Evolutionary conservation across 2,329 filamentous ascomycete species (phyloP).

Genomic region (Ilyonectria destructans): DNA sequence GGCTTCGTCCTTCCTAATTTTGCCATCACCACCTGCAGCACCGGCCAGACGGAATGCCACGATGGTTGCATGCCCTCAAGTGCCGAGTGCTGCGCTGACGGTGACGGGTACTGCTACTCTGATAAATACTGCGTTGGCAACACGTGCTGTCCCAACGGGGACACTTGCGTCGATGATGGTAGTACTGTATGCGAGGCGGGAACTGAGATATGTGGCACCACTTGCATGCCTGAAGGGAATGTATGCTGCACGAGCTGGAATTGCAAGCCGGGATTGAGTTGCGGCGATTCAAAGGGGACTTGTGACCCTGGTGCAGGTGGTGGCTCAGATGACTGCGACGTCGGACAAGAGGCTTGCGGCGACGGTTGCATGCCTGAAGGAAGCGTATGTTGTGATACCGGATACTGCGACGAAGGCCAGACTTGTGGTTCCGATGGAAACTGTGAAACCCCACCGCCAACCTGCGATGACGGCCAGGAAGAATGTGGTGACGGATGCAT

Average conservation of each 20-base stretch:
- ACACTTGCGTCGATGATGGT: neutral
- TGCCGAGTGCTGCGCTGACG: constrained; percentile 5
- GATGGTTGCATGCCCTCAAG: constrained; percentile 8
- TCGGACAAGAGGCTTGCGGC: too few relatives aligned
- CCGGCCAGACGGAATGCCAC: neutral
- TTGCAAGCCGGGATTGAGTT: too few relatives aligned
- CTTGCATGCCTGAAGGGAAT: constrained; percentile 22
- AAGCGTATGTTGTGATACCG: too few relatives aligned
- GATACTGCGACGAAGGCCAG: too few relatives aligned
- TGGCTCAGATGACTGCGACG: too few relatives aligned
- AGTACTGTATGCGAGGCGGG: constrained; percentile 1
- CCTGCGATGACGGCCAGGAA: too few relatives aligned
- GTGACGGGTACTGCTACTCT: constrained; percentile 7
- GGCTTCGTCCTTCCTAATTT: neutral
- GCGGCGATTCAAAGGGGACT: too few relatives aligned
- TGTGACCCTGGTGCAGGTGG: too few relatives aligned
- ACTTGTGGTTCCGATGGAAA: too few relatives aligned
- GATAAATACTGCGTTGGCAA: constrained; percentile 4
- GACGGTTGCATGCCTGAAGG: too few relatives aligned
- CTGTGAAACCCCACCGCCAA: too few relatives aligned
- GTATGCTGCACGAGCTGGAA: constrained; percentile 1
- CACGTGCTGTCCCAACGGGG: constrained; percentile 8
- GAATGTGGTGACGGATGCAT: too few relatives aligned
- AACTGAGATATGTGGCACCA: constrained; percentile 9
- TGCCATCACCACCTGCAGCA: neutral